Evolutionary conservation across 441 rosid species (phyloP), one percentile per base, ranked within the genome.

Genomic region (Hura crepitans): DNA sequence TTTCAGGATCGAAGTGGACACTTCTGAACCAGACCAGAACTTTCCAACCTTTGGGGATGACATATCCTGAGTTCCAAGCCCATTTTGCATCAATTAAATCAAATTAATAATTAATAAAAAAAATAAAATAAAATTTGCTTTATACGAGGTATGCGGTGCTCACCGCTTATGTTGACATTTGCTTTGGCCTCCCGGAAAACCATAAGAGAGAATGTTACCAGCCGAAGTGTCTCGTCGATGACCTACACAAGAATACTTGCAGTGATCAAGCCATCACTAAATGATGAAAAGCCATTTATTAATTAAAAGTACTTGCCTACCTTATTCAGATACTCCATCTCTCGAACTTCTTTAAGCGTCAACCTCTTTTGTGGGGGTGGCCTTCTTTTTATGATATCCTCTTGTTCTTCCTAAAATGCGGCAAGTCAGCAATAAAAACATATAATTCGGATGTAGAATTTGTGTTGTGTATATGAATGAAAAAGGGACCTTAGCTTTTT

Each of bases 1-100:
- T 81, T 77, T 86, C 83, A 6, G 86, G 86, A 63, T 91, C 90
- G 31, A 80, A 79, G 73, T 91, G 95, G 60, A 93, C 84, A 11
- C 77, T 75, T 74, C 97, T 82, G 79, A 91, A 93, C 98, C 96
- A 93, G 1, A 83, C 84, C 73, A 93, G 78, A 74, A 84, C 87
- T 75, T 81, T 93, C 98, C 97, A 93, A 45, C 97, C 95, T 76
- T 85, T 89, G 17, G 97, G 95, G 73, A 93, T 87, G 30, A 77
- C 63, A 75, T 87, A 88, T 33, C 95, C 98, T 91, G 80, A 65
- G 71, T 63, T 3, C 18, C 64, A 65, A 53, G 28, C 28, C 61
- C 17, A 6, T 28, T 33, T 49, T 43, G 15, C 45, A 54, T 9
- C 15, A n/a, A 18, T 28, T 4, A 27, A 22, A 50, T 27, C 10